A percentile compares a stretch with the other conserved stretches of the same genome.
Evolutionary conservation across 371 early-diverging fungal species (phyloP).

Genomic region (Mucor plumbeus): DNA sequence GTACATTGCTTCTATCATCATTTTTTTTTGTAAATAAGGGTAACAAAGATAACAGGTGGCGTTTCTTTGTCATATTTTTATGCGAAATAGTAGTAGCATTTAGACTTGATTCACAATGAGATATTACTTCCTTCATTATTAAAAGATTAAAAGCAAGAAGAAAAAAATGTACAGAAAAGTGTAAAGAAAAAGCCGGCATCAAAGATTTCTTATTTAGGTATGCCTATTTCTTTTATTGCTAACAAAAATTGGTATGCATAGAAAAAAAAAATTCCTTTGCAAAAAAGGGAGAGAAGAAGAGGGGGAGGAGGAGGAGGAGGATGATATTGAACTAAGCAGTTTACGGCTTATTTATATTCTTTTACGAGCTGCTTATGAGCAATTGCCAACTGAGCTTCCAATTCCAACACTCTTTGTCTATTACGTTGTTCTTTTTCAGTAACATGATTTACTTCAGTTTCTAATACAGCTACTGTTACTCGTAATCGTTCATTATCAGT

Average conservation of each 20-base stretch:
- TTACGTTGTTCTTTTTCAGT: slow-evolving; percentile 64
- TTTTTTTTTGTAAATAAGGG: not conserved
- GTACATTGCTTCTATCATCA: not conserved
- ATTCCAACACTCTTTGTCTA: slow-evolving; percentile 59
- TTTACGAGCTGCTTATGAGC: slow-evolving; percentile 21
- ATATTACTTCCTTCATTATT: not conserved
- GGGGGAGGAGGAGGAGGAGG: no score
- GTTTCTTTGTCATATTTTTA: not conserved
- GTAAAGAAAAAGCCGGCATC: not conserved
- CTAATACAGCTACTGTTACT: slow-evolving; percentile 70
- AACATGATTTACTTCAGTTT: slow-evolving; percentile 60
- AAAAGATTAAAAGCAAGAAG: not conserved
- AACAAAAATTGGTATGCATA: slow-evolving; percentile 1
- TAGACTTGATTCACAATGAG: not conserved
- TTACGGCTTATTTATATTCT: not conserved
- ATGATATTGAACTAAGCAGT: not conserved
- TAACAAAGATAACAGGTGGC: not conserved
- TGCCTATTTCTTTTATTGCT: not conserved
- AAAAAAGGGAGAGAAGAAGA: not conserved
- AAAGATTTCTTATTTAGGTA: not conserved
- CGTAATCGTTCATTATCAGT: slow-evolving; percentile 63
- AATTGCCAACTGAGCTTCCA: slow-evolving; percentile 70
- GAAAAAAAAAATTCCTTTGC: not conserved
- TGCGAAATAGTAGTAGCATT: not conserved
- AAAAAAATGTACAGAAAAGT: not conserved